Conservation (phyloP, 2,329 filamentous ascomycete genomes). For the Tetracladium maxilliforme region DNA sequence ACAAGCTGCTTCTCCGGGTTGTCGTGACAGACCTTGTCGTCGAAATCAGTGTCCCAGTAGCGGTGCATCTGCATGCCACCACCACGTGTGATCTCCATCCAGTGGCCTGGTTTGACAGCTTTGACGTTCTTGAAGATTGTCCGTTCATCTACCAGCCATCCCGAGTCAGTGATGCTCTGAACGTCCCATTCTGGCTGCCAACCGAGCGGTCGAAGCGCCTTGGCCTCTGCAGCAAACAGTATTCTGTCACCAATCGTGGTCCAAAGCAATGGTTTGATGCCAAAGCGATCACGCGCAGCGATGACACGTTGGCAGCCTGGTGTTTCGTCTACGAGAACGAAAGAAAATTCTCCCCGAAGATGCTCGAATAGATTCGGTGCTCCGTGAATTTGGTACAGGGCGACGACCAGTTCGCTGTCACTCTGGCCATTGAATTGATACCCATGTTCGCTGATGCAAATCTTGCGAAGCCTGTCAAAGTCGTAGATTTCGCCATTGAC, state of each 20-base stretch:
- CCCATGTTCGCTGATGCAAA: slow-evolving; percentile 15
- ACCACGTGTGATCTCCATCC: slow-evolving; percentile 22
- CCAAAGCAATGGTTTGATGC: too few species aligned
- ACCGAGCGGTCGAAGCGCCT: slow-evolving; percentile 33
- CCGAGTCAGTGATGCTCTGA: slow-evolving; percentile 22
- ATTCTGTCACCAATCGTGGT: too few species aligned
- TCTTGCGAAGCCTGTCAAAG: slow-evolving; percentile 24
- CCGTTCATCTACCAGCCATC: slow-evolving; percentile 25
- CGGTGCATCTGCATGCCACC: slow-evolving; percentile 20
- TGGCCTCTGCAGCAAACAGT: slow-evolving; percentile 35
- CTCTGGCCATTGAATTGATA: slow-evolving; percentile 29
- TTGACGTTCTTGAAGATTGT: slow-evolving; percentile 34
- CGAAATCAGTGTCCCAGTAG: slow-evolving; percentile 39
- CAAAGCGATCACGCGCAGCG: too few species aligned
- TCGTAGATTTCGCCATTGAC: slow-evolving; percentile 47
- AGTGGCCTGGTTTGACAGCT: slow-evolving; percentile 27
- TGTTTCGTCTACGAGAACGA: too few species aligned
- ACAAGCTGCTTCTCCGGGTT: slow-evolving; percentile 1
- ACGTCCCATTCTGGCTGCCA: slow-evolving; percentile 39
- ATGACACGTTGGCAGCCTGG: too few species aligned
- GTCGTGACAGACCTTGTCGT: slow-evolving; percentile 27
- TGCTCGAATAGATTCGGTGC: slow-evolving; percentile 17
- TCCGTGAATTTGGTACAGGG: slow-evolving; percentile 25
- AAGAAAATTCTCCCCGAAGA: too few species aligned
- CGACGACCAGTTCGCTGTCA: slow-evolving; percentile 36